These are phyloP conservation scores for Cercophora sp. DNA, from an alignment of 495 filamentous ascomycete genomes.

Conservation along the genomic window DNA sequence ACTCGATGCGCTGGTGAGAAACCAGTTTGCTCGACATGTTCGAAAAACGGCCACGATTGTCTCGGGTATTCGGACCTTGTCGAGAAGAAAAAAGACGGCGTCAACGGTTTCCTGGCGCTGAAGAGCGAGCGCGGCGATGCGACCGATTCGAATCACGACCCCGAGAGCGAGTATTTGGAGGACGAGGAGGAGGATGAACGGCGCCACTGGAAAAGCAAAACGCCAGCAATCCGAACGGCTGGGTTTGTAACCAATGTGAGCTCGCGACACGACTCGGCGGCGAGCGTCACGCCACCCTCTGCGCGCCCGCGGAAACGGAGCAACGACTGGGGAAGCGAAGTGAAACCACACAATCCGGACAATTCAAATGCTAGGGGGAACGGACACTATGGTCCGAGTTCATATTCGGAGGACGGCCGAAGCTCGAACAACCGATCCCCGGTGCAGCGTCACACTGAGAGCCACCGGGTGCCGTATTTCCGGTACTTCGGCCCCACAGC, in stretches of 20 bases:
- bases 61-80: constrained; percentile 58
- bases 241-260: constrained; percentile 20
- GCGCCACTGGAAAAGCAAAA: constrained; percentile 31
- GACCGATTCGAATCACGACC: constrained; percentile 22
- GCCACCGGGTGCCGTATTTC: constrained; percentile 75
- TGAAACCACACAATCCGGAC: constrained; percentile 20
- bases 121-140: constrained; percentile 25
- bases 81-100: constrained; percentile 41
- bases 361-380: constrained; percentile 19
- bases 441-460: constrained; percentile 47
- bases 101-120: constrained; percentile 9
- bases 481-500: constrained; percentile 84
- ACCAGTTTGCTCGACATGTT: constrained; percentile 70
- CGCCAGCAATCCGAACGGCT: constrained; percentile 9
- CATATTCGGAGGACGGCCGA: constrained; percentile 39
- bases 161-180: constrained; percentile 25
- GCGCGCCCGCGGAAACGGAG: constrained; percentile 15
- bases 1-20: constrained; percentile 78
- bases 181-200: constrained; percentile 34
- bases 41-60: constrained; percentile 69
- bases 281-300: constrained; percentile 18
- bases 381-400: constrained; percentile 22
- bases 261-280: constrained; percentile 21
- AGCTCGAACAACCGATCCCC: constrained; percentile 41
- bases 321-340: constrained; percentile 29